A percentile compares a stretch with the other conserved stretches of the same genome.
These are phyloP conservation scores for Irpex lacteus DNA, from an alignment of 1,284 basidiomycete genomes.

Conservation along the genomic window DNA sequence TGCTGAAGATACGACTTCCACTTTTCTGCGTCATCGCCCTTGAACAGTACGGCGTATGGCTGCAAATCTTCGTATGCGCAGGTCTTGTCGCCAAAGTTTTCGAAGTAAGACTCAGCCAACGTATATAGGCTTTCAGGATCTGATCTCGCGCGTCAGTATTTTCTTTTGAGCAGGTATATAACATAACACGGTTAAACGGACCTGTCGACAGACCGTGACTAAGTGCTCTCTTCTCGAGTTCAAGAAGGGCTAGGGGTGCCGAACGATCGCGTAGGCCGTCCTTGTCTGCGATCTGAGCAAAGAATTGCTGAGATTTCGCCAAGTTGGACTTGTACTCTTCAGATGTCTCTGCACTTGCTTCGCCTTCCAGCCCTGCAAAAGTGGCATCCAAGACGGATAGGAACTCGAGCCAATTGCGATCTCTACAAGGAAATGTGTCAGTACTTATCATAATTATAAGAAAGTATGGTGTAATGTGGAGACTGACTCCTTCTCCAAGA, in stretches of 20 bases:
- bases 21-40: conserved; percentile 40
- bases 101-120: conserved; percentile 67
- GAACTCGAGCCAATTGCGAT: conserved; percentile 86
- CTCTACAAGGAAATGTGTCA: conserved; percentile 42
- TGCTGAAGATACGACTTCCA: conserved; percentile 59
- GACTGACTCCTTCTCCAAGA: conserved; percentile 55
- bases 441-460: too few relatives aligned
- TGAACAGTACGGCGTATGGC: conserved; percentile 51
- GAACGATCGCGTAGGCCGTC: conserved; percentile 74
- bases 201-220: conserved; percentile 46
- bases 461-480: too few relatives aligned
- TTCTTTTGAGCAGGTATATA: neutral
- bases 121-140: conserved; percentile 42
- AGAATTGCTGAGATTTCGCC: conserved; percentile 46
- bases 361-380: conserved; percentile 40
- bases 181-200: conserved; percentile 19
- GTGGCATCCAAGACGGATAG: conserved; percentile 67
- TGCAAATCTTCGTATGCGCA: conserved; percentile 85
- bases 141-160: conserved; percentile 19
- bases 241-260: conserved; percentile 64
- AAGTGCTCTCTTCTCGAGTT: conserved; percentile 61
- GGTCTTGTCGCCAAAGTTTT: conserved; percentile 72
- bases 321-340: conserved; percentile 39
- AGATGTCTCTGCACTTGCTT: conserved; percentile 28
- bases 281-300: conserved; percentile 51